Base-by-base conservation (phyloP, 441 rosid species). In the Mallotus repandus region DNA sequence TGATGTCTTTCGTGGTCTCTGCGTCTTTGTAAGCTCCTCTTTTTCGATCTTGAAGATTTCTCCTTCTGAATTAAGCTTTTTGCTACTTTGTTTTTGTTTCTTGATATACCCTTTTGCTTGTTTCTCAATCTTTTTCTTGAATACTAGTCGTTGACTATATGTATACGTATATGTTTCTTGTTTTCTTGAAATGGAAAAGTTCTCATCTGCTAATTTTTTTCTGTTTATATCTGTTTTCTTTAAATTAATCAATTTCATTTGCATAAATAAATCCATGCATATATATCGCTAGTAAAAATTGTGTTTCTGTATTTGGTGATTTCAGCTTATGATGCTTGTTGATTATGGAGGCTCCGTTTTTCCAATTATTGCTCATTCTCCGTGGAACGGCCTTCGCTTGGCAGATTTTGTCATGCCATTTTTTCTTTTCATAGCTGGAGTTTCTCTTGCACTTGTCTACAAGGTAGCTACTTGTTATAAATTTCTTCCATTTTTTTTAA, bases 381-480 rank as follows among this genome's bases (percentile, higher is more conserved):
- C 83, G 0, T 74, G 83, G 83, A 80, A 77, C 43, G 83, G 76
- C 12, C 83, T 77, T 57, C 80, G 25, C 29, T 50, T 80, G 76
- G 83, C 78, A 16, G 83, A 80, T 74, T 67, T 77, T 67, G 83
- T 80, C 14, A 77, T 80, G 80, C 83, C 83, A 46, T 80, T 74
- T 49, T 80, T 80, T 41, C 83, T 80, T 29, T 80, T 80, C 25
- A 16, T 77, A 35, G 78, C 80, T 57, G 83, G 78, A 19, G 78
- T 80, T 62, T 80, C 83, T 60, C 70, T 71, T 55, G 83, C 83
- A 7, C 76, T 80, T 67, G 76, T 71, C 61, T 80, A 80, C 65
- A 80, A 74, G 81, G 83, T 77, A 63, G 52, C 13, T 2, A 19
- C 43, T 0, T 0, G 10, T 15, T 11, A 11, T 50, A 4, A 19